Conservation (phyloP, 2,329 filamentous ascomycete species). For the Boeremia lycopersici region DNA sequence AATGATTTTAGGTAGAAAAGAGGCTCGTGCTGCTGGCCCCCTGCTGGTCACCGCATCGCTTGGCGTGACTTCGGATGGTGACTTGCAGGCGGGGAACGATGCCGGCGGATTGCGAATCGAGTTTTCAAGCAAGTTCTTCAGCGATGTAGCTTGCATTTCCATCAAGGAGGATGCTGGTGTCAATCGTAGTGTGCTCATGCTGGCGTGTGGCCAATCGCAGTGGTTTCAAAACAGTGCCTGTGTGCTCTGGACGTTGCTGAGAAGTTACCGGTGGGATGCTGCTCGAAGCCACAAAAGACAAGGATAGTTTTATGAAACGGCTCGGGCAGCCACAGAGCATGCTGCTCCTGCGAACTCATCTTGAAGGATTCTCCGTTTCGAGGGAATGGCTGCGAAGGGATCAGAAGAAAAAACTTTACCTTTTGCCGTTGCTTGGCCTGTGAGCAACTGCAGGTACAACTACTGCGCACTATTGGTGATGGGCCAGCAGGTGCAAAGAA, state of each 20-base stretch:
- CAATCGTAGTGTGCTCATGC: neutral
- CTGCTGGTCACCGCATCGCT: constrained; percentile 33
- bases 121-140: neutral
- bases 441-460: constrained; percentile 17
- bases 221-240: neutral
- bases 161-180: neutral
- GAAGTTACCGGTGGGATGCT: neutral
- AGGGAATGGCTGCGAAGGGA: neutral
- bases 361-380: neutral
- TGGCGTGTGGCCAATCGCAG: neutral
- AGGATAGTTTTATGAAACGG: constrained; percentile 22
- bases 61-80: constrained; percentile 37
- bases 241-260: neutral
- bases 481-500: constrained; percentile 9
- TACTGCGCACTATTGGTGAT: constrained; percentile 14
- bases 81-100: constrained; percentile 28
- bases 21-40: constrained; percentile 25
- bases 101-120: constrained; percentile 7
- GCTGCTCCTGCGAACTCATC: neutral
- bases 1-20: constrained; percentile 25
- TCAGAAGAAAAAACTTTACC: neutral
- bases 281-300: constrained; percentile 16
- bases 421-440: neutral
- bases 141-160: neutral
- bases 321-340: constrained; percentile 14